Evolutionary conservation across 495 filamentous ascomycete species (phyloP), one percentile per base, ranked within the genome.

Genomic region (Lasiosphaeriaceae sp.): DNA sequence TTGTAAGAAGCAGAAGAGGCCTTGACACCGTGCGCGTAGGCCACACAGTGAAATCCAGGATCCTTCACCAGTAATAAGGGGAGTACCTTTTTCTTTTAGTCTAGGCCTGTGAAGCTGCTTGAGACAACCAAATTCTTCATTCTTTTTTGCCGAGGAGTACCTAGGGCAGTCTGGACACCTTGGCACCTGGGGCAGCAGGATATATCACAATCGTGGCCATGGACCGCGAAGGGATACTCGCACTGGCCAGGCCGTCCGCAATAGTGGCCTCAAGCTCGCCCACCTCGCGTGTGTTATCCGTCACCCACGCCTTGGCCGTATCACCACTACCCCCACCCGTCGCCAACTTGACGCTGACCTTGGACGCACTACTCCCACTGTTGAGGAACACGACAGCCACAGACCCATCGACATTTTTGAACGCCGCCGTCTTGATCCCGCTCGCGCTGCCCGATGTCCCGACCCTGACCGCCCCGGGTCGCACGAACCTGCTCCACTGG

Each of bases 341-440:
- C n/a, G 56, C 58, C 1, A 66, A 59, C 16, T 58, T 65, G 4
- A 70, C 59, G 16, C 53, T 55, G 0, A 71, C 63, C 47, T n/a
- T 34, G 7, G 23, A 44, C 5, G 41, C 56, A 16, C 49, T 57
- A 17, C 58, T 52, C 2, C 56, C 60, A 47, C 68, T 72, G 53
- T 80, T 82, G 50, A 82, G 72, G 7, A 82, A 62, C 55, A 71
- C 58, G 1, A 78, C 70, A 0, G 70, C 70, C 1, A 80, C 62
- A 0, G 54, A 66, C 0, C 77, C 77, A 52, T 82, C 75, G 7
- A 59, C 56, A 49, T 83, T 84, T 58, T 58, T 60, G 44, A 79
- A 82, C 2, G 76, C 77, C 19, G 74, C 67, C 1, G 69, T 65
- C 23, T 66, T 64, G 3, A 81, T 48, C 2, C 66, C 65, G 3